Evolutionary conservation across 2,329 filamentous ascomycete species (phyloP).

Genomic region (Clarireedia sp.): DNA sequence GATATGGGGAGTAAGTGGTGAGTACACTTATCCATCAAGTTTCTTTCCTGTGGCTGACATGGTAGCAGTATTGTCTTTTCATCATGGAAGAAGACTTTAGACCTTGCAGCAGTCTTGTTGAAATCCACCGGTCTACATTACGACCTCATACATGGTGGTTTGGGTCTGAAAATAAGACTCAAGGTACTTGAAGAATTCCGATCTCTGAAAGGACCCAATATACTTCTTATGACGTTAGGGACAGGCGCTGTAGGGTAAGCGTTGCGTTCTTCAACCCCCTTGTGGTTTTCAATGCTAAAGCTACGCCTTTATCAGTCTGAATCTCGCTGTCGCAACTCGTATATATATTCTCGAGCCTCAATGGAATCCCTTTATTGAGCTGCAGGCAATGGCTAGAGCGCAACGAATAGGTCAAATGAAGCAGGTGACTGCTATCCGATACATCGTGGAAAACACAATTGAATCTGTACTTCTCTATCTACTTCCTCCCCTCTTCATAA

Average conservation of each 20-base stretch:
- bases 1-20: slow-evolving; percentile 28
- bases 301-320: not conserved
- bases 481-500: no score
- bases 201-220: slow-evolving; percentile 29
- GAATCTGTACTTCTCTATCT: not conserved
- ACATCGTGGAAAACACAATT: slow-evolving; percentile 9
- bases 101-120: slow-evolving; percentile 30
- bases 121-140: slow-evolving; percentile 23
- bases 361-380: slow-evolving; percentile 11
- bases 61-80: slow-evolving; percentile 15
- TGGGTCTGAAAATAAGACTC: no score
- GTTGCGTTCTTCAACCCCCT: not conserved
- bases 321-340: slow-evolving; percentile 9
- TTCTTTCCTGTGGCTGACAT: slow-evolving; percentile 17
- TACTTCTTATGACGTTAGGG: slow-evolving; percentile 41
- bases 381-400: slow-evolving; percentile 10
- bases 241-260: slow-evolving; percentile 43
- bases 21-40: slow-evolving; percentile 17
- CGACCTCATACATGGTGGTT: slow-evolving; percentile 37
- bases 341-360: slow-evolving; percentile 11
- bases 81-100: slow-evolving; percentile 14
- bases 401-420: slow-evolving; percentile 8
- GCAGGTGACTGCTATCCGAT: slow-evolving; percentile 7
- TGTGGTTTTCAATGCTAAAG: no score
- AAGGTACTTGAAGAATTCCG: slow-evolving; percentile 28